Conservation (phyloP, 345 rosid genomes). For the Citrus sp. region DNA sequence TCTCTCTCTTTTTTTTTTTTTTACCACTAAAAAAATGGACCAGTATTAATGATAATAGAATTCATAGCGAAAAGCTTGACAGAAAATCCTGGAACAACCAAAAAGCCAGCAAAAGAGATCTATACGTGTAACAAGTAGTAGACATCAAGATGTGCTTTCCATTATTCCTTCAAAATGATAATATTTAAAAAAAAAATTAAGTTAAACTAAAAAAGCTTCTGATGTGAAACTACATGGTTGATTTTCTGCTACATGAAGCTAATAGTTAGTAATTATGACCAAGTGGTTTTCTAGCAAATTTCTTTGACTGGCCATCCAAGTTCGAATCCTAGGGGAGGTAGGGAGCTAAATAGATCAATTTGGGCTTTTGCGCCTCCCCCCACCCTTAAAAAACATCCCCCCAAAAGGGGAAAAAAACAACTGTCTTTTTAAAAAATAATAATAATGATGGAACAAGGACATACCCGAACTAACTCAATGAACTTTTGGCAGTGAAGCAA, state of each 20-base stretch:
- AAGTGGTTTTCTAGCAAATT: too few species aligned
- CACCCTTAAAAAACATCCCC: too few species aligned
- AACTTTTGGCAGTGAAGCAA: conserved; percentile 88
- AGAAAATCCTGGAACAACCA: neutral
- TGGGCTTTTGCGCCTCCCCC: too few species aligned
- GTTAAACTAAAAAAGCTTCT: neutral
- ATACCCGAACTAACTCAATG: conserved; percentile 89
- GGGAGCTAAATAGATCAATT: too few species aligned
- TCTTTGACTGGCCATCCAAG: too few species aligned
- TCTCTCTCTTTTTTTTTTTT: neutral
- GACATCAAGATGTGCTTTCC: neutral
- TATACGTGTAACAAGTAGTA: neutral
- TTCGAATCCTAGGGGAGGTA: too few species aligned
- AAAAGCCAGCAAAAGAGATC: neutral
- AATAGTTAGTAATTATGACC: neutral
- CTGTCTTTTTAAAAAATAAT: too few species aligned
- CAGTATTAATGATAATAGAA: neutral
- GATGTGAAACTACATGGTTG: neutral
- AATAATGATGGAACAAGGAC: conserved; percentile 14
- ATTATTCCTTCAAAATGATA: neutral
- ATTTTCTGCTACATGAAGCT: neutral
- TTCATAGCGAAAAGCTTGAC: neutral
- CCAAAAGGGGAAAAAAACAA: too few species aligned
- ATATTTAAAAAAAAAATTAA: neutral
- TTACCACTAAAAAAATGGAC: neutral